Base-by-base conservation (phyloP, 306 rosid species). In the Biancaea sappan region DNA sequence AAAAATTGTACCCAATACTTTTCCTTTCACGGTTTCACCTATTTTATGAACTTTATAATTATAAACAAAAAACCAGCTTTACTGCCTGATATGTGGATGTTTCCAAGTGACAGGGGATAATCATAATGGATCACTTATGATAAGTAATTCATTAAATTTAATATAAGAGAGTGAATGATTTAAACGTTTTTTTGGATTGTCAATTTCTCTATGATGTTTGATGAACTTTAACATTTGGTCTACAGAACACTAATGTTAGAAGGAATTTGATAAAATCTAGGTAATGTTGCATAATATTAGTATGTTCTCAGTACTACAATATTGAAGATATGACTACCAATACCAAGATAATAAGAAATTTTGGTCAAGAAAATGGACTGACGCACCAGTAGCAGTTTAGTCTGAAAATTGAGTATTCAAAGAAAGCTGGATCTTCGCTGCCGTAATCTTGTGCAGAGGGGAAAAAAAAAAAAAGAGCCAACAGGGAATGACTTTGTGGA, bases 381-480 rank as follows among this genome's bases (percentile, higher is more conserved):
- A 32, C 6, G 61, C 15, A 24, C 52, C 61, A 14, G 9, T 34
- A 51, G 31, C 22, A 50, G 62, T 41, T 28, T 22, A 21, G 43
- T 66, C 47, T 40, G 35, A 51, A 66, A 66, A 31, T 48, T 18
- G 50, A 21, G 60, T 40, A 37, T 58, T 57, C 47, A 50, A 71
- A 77, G 67, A 18, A 38, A 16, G 56, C 63, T n/a, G n/a, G n/a
- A n/a, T 38, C 15, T n/a, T 58, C 25, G 38, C 13, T 41, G 37
- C 79, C 38, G 78, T 38, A 72, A 66, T 29, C 60, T 51, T 66
- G 51, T 31, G 14, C 35, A 47, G 64, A 66, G 47, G 72, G 57
- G 65, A 37, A 44, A 19, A 24, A 47, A 5, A 8, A 4, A n/a
- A 4, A 8, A 34, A 25, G 50, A 46, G 25, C 37, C 51, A 71